Evolutionary conservation across 148 eudicot species (phyloP).

Genomic region (Rheum nobile): DNA sequence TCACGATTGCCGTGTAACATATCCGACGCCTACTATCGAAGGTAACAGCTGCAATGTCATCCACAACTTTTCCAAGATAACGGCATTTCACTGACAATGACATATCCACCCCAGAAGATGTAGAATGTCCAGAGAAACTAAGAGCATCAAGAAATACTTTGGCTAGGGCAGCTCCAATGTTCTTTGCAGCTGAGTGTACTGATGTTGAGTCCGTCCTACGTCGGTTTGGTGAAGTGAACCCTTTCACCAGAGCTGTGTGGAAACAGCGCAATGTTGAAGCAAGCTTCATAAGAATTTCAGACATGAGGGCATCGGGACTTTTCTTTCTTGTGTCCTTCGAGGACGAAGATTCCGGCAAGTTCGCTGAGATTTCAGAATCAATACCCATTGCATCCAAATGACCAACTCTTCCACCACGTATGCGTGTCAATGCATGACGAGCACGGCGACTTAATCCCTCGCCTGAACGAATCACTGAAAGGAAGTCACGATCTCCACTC

Average conservation of each 20-base stretch:
- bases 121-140: conserved; percentile 59
- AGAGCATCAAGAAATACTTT: conserved; percentile 75
- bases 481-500: conserved; percentile 73
- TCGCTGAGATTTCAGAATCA: conserved; percentile 57
- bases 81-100: conserved; percentile 71
- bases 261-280: conserved; percentile 68
- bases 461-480: conserved; percentile 66
- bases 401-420: conserved; percentile 77
- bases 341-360: conserved; percentile 34
- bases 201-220: conserved; percentile 83
- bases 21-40: conserved; percentile 76
- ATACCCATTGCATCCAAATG: conserved; percentile 66
- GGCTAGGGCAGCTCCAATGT: conserved; percentile 73
- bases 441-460: conserved; percentile 86
- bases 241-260: conserved; percentile 73
- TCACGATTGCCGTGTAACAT: conserved; percentile 68
- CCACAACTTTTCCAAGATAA: conserved; percentile 91
- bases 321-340: conserved; percentile 57
- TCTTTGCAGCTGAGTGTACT: conserved; percentile 69
- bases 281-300: conserved; percentile 65
- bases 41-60: conserved; percentile 75
- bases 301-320: conserved; percentile 68
- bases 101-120: conserved; percentile 36
- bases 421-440: conserved; percentile 78
- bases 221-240: conserved; percentile 79